Base-by-base conservation (phyloP, 225 moss, liverwort and hornwort genomes). In the Ulota crispa region DNA sequence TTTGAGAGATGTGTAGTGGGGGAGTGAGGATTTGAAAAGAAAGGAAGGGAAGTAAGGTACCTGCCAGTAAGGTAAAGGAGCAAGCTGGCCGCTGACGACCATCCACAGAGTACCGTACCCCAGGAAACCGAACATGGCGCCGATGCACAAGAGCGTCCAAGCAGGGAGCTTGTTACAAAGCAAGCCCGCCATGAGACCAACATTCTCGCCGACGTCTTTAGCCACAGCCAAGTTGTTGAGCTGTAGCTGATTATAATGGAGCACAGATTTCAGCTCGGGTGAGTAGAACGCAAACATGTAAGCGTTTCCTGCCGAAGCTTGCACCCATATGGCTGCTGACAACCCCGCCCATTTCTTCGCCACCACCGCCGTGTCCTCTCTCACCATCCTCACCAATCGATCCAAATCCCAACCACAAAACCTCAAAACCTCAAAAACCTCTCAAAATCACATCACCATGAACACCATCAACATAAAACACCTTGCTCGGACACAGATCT, bases 231-330 rank as follows among this genome's bases (percentile, higher is more conserved):
- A 73, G 41, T 90, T 90, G 82, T 92, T 92, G 2, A 92, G 76
- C 81, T 89, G 83, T 7, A 90, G 77, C 80, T 92, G 92, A 76
- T 92, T 88, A 83, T 88, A 92, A 36, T 85, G 84, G 4, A 92
- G 84, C 76, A 90, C 73, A 2, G 72, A 27, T 59, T 92, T 92
- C 70, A 92, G 72, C 18, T 73, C 61, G 2, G 88, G 88, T 9
- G 92, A 92, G 87, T 90, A 92, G 39, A 87, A 88, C 2, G 92
- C 83, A 63, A 90, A 92, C 84, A 85, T 87, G 85, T 90, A 92
- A 1, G 90, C 87, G 41, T 90, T 92, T 39, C 92, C 92, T 9
- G 85, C 92, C 59, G 90, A 88, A 3, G 90, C 90, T 77, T 92
- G 90, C 77, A 92, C 90, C 92, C 92, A 92, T 11, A 92, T 92